Percentiles rank a stretch among this genome's conserved stretches.
These are phyloP conservation scores for Postia placenta DNA, from an alignment of 768 basidiomycete species.

Conservation along the genomic window DNA sequence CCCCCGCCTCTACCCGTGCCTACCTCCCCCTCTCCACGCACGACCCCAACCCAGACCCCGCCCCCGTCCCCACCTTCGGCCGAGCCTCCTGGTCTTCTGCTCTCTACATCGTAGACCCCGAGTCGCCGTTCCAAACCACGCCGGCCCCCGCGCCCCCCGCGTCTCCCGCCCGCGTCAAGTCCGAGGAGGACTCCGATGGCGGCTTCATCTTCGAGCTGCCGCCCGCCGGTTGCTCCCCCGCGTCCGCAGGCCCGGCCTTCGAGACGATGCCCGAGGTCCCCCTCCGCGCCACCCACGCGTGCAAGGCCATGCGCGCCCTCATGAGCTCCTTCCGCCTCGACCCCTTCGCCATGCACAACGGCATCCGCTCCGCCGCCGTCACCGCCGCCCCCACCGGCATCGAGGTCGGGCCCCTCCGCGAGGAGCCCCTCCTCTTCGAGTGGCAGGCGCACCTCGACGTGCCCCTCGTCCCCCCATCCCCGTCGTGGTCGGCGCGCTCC, in stretches of 20 bases:
- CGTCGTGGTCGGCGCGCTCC: slow-evolving; percentile 2
- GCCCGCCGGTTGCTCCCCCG: slow-evolving; percentile 2
- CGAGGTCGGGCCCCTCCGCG: slow-evolving; percentile 52
- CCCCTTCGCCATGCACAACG: slow-evolving; percentile 59
- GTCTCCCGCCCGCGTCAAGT: slow-evolving; percentile 8
- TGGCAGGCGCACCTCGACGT: slow-evolving; percentile 46
- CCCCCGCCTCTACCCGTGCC: slow-evolving; percentile 5
- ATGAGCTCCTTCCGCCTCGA: slow-evolving; percentile 77
- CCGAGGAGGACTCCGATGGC: slow-evolving; percentile 12
- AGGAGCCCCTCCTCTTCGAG: slow-evolving; percentile 58
- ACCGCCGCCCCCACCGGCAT: slow-evolving; percentile 18
- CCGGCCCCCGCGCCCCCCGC: slow-evolving; percentile 1
- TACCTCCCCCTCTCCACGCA: slow-evolving; percentile 6
- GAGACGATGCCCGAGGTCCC: slow-evolving; percentile 39
- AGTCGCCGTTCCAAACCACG: slow-evolving; percentile 1
- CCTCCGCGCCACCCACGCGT: slow-evolving; percentile 69
- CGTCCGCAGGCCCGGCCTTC: slow-evolving; percentile 1
- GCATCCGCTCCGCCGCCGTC: slow-evolving; percentile 29
- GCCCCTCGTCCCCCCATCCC: slow-evolving; percentile 8
- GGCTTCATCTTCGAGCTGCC: slow-evolving; percentile 16
- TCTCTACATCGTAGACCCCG: slow-evolving; percentile 14
- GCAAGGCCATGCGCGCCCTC: slow-evolving; percentile 63
- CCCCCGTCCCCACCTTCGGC: slow-evolving; percentile 1
- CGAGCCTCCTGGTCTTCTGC: slow-evolving; percentile 9
- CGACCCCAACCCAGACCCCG: slow-evolving; percentile 1